Base-by-base conservation (phyloP, 2,329 filamentous ascomycete species). In the Lecanosticta acicola region DNA sequence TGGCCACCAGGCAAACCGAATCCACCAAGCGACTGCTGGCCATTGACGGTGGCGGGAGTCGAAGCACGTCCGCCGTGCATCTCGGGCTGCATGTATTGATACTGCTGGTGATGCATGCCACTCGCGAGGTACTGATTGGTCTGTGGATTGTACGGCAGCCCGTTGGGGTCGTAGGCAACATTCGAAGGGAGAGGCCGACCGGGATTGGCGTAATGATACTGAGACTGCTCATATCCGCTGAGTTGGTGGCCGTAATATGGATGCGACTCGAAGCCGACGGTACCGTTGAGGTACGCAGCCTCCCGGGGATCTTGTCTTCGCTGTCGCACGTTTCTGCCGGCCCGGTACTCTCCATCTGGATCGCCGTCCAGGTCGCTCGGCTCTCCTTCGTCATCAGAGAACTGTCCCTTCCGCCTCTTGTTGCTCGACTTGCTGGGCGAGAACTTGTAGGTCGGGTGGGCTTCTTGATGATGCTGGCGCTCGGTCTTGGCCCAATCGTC, bases 371-470 rank as follows among this genome's bases (percentile, higher is more conserved):
- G 53, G 21, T 64, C 63, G 44, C 58, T 57, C 8, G 54, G 48
- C 39, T 61, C 63, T n/a, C 58, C 63, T 40, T 59, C 59, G 16
- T 66, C 61, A 29, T 65, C 63, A 9, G 58, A 59, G 32, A 60
- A 48, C 17, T 66, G 58, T 16, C 58, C 59, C 45, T 63, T 63
- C 44, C 62, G 61, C 55, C 77, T 79, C 55, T 77, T 75, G 57
- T 76, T 78, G 32, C 65, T 70, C 13, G 73, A 67, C 68, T 93
- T 94, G 59, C 84, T 83, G 1, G 91, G 91, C 2, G 86, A 85
- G 70, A 97, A 98, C 68, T 94, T 97, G 74, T 97, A 98, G 34
- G 81, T 80, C 0, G 93, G 93, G 57, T 94, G 88, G 2, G 91
- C 89, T 43, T 79, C 77, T 44, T 85, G 80, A 66, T 97, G 91